A percentile compares a stretch with the other conserved stretches of the same genome.
Evolutionary conservation across 257 asterid genomes (phyloP).

Genomic region (Fraxinus cuspidata): DNA sequence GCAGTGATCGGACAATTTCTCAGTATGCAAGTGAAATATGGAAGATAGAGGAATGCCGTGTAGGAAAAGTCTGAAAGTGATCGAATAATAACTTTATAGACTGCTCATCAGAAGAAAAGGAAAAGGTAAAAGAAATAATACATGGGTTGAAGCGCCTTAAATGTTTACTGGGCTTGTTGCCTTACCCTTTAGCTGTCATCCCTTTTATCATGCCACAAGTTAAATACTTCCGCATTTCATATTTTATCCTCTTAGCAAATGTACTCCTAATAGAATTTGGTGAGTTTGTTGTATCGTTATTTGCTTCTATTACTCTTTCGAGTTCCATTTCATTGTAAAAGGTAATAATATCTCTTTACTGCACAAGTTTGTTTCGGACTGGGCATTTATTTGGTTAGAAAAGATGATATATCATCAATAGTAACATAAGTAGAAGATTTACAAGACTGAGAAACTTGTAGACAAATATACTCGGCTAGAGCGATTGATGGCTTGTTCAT

Average conservation of each 20-base stretch:
- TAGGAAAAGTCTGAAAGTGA: conserved; percentile 38
- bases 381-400: too few species aligned
- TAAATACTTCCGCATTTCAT: not conserved
- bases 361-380: too few species aligned
- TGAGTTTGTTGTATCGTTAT: not conserved
- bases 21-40: conserved; percentile 91
- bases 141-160: not conserved
- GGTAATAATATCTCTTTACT: too few species aligned
- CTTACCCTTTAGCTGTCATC: not conserved
- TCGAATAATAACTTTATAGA: not conserved
- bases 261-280: not conserved
- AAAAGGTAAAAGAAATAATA: not conserved
- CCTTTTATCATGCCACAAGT: not conserved
- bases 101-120: not conserved
- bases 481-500: too few species aligned
- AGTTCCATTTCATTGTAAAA: not conserved
- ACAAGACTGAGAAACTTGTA: too few species aligned
- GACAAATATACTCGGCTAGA: too few species aligned
- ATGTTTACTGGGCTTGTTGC: not conserved
- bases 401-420: too few species aligned
- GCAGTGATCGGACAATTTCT: conserved; percentile 93
- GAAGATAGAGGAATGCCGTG: conserved; percentile 65
- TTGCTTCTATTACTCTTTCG: not conserved
- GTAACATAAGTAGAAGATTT: too few species aligned
- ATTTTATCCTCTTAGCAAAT: not conserved